These are phyloP conservation scores for Russula lepida DNA, from an alignment of 768 basidiomycete genomes.

Conservation along the genomic window DNA sequence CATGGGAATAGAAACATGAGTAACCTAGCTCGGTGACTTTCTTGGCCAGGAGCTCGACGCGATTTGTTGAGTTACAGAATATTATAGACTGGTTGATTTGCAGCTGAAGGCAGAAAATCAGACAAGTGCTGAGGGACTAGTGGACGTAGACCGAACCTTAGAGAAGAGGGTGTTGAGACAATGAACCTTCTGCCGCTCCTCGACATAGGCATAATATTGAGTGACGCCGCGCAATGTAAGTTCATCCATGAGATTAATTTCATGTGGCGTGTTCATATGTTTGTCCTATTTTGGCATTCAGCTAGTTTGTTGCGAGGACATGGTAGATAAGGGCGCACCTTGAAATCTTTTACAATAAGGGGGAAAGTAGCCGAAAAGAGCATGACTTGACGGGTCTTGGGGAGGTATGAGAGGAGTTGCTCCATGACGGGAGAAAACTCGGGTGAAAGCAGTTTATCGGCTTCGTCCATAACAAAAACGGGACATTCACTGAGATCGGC, in stretches of 20 bases:
- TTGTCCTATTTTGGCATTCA: slow-evolving; percentile 54
- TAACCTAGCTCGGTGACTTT: slow-evolving; percentile 99
- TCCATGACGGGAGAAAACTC: slow-evolving; percentile 99
- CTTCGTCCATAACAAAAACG: slow-evolving; percentile 99
- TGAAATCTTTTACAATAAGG: slow-evolving; percentile 98
- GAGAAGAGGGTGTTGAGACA: slow-evolving; percentile 99
- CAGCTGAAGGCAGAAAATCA: slow-evolving; percentile 42
- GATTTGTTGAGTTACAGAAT: slow-evolving; percentile 99
- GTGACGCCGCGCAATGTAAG: slow-evolving; percentile 97
- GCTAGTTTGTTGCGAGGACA: slow-evolving; percentile 10
- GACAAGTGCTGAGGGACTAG: neutral
- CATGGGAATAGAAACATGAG: slow-evolving; percentile 99
- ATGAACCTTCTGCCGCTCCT: slow-evolving; percentile 98
- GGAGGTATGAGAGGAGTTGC: slow-evolving; percentile 81
- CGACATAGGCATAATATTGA: slow-evolving; percentile 99
- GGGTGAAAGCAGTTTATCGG: slow-evolving; percentile 93
- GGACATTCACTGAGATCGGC: slow-evolving; percentile 92
- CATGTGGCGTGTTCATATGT: slow-evolving; percentile 92
- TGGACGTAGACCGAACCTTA: slow-evolving; percentile 48
- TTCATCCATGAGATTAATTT: slow-evolving; percentile 99
- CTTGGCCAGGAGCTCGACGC: slow-evolving; percentile 97
- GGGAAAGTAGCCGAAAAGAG: slow-evolving; percentile 99
- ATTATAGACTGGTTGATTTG: slow-evolving; percentile 99
- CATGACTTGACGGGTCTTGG: slow-evolving; percentile 89
- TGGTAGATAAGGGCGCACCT: slow-evolving; percentile 41